Base-by-base conservation (phyloP, 208 protist genomes). In the Borovskyia barvae region DNA sequence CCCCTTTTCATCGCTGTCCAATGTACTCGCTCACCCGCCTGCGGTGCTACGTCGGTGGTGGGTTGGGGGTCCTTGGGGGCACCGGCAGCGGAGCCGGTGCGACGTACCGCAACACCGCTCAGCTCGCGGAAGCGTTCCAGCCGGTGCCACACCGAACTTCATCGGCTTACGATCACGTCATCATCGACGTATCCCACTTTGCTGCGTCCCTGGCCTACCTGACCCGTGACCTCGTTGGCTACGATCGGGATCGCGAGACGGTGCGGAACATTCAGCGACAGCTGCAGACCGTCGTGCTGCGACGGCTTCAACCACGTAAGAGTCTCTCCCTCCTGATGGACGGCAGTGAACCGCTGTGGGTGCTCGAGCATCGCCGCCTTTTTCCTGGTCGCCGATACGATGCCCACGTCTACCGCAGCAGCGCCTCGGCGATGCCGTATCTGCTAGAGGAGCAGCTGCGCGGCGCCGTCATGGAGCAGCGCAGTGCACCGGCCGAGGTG, bases 341-440 rank as follows among this genome's bases (percentile, higher is more conserved):
- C 49, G 86, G 86, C 32, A 76, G 59, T 32, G 77, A 75, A 36
- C 82, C 82, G 35, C 82, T 93, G 17, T 93, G 86, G 86, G 76
- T 77, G 60, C 51, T 87, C 5, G 76, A 82, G 37, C 70, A 77
- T 26, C 78, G 66, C 40, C 79, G 86, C 37, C 67, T 78, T 29
- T 82, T 82, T 41, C 80, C 80, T 30, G 75, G 74, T 5, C 77
- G 76, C 19, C 72, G 71, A 17, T 88, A 80, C 65, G 80, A 87
- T 29, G 40, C 64, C 2, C 61, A 68, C 28, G 85, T 90, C 51
- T 86, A 87, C 62, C 80, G 82, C 46, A 86, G 82, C 70, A 80
- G 80, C 12, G 86, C 73, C 33, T 88, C 79, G 0, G 77, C 86
- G 32, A 82, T 88, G 75, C 62, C 77, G 29, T 85, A 88, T 36